Percentiles rank a stretch among this genome's conserved stretches.
phyloP scores from a whole-genome alignment of 1,139 yeast genomes.

The Yamadazyma atlantica region DNA sequence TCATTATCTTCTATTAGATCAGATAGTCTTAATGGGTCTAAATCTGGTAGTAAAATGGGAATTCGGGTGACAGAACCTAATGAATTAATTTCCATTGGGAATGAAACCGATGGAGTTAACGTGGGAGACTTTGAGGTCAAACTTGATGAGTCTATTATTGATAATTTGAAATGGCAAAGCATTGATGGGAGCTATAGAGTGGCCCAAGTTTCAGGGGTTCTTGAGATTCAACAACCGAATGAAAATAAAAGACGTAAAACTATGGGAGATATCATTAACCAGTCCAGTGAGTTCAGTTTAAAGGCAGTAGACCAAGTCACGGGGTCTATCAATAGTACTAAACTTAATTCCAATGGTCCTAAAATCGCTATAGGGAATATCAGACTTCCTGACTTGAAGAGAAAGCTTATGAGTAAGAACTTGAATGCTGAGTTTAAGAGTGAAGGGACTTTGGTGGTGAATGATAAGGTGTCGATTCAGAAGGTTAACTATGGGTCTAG shows the following conservation, averaged over 20 bases:
- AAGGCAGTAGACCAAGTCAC: slow-evolving; percentile 21
- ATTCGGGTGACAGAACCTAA: slow-evolving; percentile 38
- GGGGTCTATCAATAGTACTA: slow-evolving; percentile 9
- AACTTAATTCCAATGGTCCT: slow-evolving; percentile 22
- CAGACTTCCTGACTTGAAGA: slow-evolving; percentile 75
- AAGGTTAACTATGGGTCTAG: slow-evolving; percentile 54
- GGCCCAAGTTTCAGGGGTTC: slow-evolving; percentile 78
- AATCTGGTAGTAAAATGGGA: slow-evolving; percentile 23
- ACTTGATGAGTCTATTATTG: slow-evolving; percentile 66
- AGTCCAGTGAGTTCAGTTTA: slow-evolving; percentile 38
- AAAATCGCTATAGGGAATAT: slow-evolving; percentile 85
- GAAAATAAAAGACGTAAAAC: slow-evolving; percentile 9
- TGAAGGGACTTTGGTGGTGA: slow-evolving; percentile 88
- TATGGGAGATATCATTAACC: slow-evolving; percentile 31
- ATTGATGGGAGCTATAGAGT: slow-evolving; percentile 78
- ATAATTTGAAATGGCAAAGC: slow-evolving; percentile 75
- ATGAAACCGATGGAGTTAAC: slow-evolving; percentile 34
- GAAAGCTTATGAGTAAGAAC: slow-evolving; percentile 55
- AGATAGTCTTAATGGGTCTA: slow-evolving; percentile 16
- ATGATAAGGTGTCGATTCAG: slow-evolving; percentile 70
- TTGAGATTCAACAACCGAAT: slow-evolving; percentile 44
- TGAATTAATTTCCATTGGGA: slow-evolving; percentile 52
- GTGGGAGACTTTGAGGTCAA: slow-evolving; percentile 70
- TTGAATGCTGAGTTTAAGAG: slow-evolving; percentile 86
- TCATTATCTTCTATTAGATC: slow-evolving; percentile 37